Percentiles rank a stretch among this genome's conserved stretches.
phyloP scores from a whole-genome alignment of 805 yeast species.

The Candida xiaguanensis region DNA sequence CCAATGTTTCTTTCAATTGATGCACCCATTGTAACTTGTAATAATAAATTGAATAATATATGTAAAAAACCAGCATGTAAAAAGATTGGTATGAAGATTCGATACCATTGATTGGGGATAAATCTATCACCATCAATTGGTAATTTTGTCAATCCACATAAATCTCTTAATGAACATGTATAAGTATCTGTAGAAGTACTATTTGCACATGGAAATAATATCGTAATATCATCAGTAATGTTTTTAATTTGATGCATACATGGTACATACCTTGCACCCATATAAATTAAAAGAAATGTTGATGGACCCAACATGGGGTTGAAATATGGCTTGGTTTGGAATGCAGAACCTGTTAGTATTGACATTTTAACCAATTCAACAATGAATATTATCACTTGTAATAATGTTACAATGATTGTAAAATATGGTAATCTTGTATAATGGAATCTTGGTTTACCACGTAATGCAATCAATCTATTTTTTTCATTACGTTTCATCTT shows the following conservation, averaged over 20 bases:
- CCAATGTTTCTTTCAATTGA: constrained; percentile 60
- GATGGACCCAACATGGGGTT: constrained; percentile 82
- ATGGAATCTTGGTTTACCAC: constrained; percentile 30
- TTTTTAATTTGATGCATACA: constrained; percentile 57
- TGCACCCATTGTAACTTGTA: constrained; percentile 61
- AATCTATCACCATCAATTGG: constrained; percentile 26
- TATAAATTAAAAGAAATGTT: constrained; percentile 56
- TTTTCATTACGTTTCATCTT: constrained; percentile 18
- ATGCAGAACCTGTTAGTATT: constrained; percentile 55
- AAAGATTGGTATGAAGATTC: constrained; percentile 66
- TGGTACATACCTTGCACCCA: constrained; percentile 70
- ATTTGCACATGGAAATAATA: constrained; percentile 65
- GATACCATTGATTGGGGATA: constrained; percentile 64
- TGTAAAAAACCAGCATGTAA: constrained; percentile 73
- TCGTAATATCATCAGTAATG: constrained; percentile 44
- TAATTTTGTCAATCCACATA: constrained; percentile 60
- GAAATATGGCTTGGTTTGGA: constrained; percentile 67
- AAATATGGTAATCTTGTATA: constrained; percentile 39
- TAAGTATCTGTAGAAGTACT: constrained; percentile 53
- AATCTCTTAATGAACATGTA: constrained; percentile 52
- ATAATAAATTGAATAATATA: constrained; percentile 56
- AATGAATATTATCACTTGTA: constrained; percentile 55
- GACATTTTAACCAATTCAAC: constrained; percentile 60
- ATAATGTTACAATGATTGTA: constrained; percentile 37
- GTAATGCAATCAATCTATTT: constrained; percentile 21